These are phyloP conservation scores for Calonectria crousiana DNA, from an alignment of 2,329 filamentous ascomycete genomes.

Conservation along the genomic window DNA sequence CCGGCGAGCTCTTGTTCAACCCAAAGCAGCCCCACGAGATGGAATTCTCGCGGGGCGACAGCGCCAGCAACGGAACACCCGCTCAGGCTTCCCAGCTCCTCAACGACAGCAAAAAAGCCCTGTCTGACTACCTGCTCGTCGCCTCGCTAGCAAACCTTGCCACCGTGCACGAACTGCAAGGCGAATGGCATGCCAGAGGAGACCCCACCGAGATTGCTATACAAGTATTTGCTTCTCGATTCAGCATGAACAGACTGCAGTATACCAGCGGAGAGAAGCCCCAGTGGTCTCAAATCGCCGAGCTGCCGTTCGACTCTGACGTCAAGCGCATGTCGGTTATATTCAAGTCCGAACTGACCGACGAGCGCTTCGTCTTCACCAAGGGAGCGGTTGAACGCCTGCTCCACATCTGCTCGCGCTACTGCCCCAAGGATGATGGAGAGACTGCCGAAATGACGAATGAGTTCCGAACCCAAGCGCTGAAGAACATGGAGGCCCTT, in stretches of 20 bases:
- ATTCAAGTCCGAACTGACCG: constrained; percentile 59
- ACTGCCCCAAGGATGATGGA: constrained; percentile 58
- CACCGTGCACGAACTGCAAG: constrained; percentile 67
- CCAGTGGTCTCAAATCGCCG: constrained; percentile 70
- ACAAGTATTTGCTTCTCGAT: constrained; percentile 79
- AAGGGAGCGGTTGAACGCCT: constrained; percentile 80
- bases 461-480: constrained; percentile 65
- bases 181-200: constrained; percentile 72
- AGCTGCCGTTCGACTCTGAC: constrained; percentile 80
- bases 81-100: not conserved
- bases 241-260: constrained; percentile 70
- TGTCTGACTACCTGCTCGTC: constrained; percentile 71
- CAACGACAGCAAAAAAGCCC: constrained; percentile 29
- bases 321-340: constrained; percentile 84
- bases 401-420: constrained; percentile 69
- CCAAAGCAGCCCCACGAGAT: constrained; percentile 52
- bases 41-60: constrained; percentile 40
- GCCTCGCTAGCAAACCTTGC: constrained; percentile 76
- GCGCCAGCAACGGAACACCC: not conserved
- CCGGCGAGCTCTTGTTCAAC: constrained; percentile 59
- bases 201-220: constrained; percentile 79
- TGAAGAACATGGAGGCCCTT: constrained; percentile 77
- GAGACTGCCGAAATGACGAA: constrained; percentile 59
- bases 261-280: constrained; percentile 63
- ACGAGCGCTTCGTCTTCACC: constrained; percentile 65